Evolutionary conservation across 2,329 filamentous ascomycete species (phyloP), one percentile per base, ranked within the genome.

Genomic region (Zelopaecilomyces penicillatus): DNA sequence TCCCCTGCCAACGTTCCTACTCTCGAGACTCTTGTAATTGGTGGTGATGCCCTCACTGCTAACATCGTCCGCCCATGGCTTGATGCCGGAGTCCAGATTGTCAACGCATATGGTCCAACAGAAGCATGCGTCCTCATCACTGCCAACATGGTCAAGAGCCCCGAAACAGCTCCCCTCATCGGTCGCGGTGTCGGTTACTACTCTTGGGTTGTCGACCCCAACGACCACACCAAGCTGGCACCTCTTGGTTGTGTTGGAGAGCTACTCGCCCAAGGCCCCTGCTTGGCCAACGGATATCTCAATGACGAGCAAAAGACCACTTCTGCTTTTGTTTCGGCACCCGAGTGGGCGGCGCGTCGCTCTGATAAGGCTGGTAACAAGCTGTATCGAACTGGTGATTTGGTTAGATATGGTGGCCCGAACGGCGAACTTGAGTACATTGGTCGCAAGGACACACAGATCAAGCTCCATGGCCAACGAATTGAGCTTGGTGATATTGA

Each of bases 251-350:
- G 59, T 3, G 57, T 68, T 2, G 70, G 70, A 10, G 70, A 73
- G 52, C 61, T 73, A 12, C 53, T 70, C 5, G 56, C 75, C 32
- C 68, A 69, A 48, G 72, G 73, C 2, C 73, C 73, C 2, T 66
- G 71, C 26, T 69, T 81, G 19, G 75, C 73, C 19, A 64, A 69
- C 10, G 75, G 74, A 28, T 81, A 81, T 19, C 12, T 39, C 9
- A 27, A 39, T 9, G 37, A 39, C 37, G 6, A 8, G 9, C 19
- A 11, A 6, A 27, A 30, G 28, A 78, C 75, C 0, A 63, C 62
- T 9, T 65, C 64, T 27, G 65, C 64, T 0, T 81, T 80, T 48
- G 68, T 80, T 37, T 57, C 61, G 11, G 62, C 72, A 42, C 72
- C 70, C 5, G 55, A 53, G 4, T 78, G 73, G 71, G 65, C 11